Evolutionary conservation across 441 rosid genomes (phyloP).

Genomic region (Viola pubescens): DNA sequence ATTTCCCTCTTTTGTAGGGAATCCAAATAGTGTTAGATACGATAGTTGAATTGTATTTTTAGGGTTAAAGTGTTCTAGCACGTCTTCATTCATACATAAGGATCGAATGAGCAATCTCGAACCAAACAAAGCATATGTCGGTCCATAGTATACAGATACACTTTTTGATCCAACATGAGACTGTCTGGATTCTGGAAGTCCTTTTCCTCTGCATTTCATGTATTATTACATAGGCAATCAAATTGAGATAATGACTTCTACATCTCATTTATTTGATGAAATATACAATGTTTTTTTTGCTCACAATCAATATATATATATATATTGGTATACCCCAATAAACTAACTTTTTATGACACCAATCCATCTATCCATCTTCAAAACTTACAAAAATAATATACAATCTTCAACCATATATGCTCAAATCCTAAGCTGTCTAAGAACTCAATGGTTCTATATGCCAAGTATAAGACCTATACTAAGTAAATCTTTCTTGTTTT

Average conservation of each 20-base stretch:
- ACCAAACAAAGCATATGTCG: too few relatives aligned
- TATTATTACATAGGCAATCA: background rate
- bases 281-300: conserved; percentile 12
- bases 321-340: conserved; percentile 37
- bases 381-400: conserved; percentile 75
- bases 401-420: conserved; percentile 53
- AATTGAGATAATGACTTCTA: conserved; percentile 5
- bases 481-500: conserved; percentile 31
- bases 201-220: background rate
- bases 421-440: conserved; percentile 54
- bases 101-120: too few relatives aligned
- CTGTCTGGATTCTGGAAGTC: too few relatives aligned
- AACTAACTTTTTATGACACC: conserved; percentile 28
- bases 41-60: too few relatives aligned
- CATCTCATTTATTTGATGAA: conserved; percentile 16
- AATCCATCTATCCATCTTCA: conserved; percentile 56
- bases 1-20: too few relatives aligned
- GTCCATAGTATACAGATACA: too few relatives aligned
- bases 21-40: too few relatives aligned
- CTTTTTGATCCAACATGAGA: too few relatives aligned
- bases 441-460: conserved; percentile 49
- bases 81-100: too few relatives aligned
- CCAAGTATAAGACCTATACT: conserved; percentile 63
- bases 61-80: too few relatives aligned
- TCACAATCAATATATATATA: conserved; percentile 23